phyloP scores from a whole-genome alignment of 345 rosid genomes.

The Pugionium cornutum region DNA sequence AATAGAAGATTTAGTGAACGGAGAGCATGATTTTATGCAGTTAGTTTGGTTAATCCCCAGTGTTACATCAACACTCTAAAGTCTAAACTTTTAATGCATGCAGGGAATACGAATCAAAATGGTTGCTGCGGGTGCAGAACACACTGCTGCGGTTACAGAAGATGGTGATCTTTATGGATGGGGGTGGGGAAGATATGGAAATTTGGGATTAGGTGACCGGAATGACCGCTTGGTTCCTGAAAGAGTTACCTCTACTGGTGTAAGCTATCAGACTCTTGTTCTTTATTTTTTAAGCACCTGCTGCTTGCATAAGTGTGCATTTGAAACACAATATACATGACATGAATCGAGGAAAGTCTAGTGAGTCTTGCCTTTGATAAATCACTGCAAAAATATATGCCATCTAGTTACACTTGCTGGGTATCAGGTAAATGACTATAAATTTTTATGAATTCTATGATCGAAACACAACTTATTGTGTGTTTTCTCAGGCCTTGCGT shows the following conservation, averaged over 20 bases:
- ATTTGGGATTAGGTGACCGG: slow-evolving; percentile 96
- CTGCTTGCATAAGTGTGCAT: slow-evolving; percentile 11
- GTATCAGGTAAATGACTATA: slow-evolving; percentile 16
- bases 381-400: not conserved
- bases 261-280: slow-evolving; percentile 46
- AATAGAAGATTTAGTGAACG: slow-evolving; percentile 7
- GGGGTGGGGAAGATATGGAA: slow-evolving; percentile 99
- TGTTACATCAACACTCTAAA: not conserved
- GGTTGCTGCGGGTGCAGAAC: slow-evolving; percentile 99
- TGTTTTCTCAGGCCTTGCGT: slow-evolving; percentile 1
- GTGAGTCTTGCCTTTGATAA: not conserved
- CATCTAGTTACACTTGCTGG: slow-evolving; percentile 2
- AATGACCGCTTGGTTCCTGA: slow-evolving; percentile 87
- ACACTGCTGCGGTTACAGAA: slow-evolving; percentile 91
- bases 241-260: slow-evolving; percentile 62
- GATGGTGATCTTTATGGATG: slow-evolving; percentile 95
- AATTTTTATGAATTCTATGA: not conserved
- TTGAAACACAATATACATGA: slow-evolving; percentile 9
- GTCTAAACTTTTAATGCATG: slow-evolving; percentile 32
- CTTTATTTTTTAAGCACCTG: not conserved
- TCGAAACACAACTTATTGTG: not conserved
- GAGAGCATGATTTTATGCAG: slow-evolving; percentile 20
- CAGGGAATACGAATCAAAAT: slow-evolving; percentile 77
- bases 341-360: not conserved
- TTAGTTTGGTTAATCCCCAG: slow-evolving; percentile 21